Conservation (phyloP, 768 basidiomycete genomes). For the Trametes meyenii region DNA sequence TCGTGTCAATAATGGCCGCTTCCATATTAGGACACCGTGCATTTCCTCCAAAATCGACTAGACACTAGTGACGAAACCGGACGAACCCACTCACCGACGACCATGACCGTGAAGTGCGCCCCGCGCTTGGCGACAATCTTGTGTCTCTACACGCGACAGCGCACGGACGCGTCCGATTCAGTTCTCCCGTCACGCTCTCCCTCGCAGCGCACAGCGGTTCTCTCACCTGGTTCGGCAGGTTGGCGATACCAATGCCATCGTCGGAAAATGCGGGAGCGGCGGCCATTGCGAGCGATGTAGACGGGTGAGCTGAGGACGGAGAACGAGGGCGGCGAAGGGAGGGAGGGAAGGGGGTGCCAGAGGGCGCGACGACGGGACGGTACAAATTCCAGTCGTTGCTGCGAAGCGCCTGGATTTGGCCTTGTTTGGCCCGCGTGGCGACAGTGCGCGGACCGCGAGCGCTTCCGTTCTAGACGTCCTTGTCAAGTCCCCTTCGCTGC, state of each 20-base stretch:
- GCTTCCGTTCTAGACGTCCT: not conserved
- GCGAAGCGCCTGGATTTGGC: constrained; percentile 14
- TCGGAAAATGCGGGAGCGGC: constrained; percentile 45
- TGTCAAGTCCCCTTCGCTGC: constrained; percentile 6
- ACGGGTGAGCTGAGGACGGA: not conserved
- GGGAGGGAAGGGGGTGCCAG: not conserved
- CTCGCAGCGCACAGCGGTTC: constrained; percentile 1
- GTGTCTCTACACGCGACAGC: constrained; percentile 68
- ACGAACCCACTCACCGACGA: constrained; percentile 71
- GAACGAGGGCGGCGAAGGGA: not conserved
- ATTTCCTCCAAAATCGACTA: not conserved
- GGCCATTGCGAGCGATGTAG: constrained; percentile 14
- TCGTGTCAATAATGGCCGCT: not conserved
- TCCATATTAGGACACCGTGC: not conserved
- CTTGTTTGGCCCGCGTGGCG: constrained; percentile 17
- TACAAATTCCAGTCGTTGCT: constrained; percentile 20
- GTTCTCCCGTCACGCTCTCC: not conserved
- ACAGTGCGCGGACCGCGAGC: constrained; percentile 13
- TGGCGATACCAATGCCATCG: constrained; percentile 92
- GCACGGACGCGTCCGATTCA: constrained; percentile 13
- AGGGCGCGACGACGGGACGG: constrained; percentile 11
- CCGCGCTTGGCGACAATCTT: constrained; percentile 98
- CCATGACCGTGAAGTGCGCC: constrained; percentile 99
- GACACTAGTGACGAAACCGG: not conserved
- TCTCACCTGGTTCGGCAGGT: constrained; percentile 95